Base-by-base conservation (phyloP, 441 rosid species). In the Eruca vesicaria region DNA sequence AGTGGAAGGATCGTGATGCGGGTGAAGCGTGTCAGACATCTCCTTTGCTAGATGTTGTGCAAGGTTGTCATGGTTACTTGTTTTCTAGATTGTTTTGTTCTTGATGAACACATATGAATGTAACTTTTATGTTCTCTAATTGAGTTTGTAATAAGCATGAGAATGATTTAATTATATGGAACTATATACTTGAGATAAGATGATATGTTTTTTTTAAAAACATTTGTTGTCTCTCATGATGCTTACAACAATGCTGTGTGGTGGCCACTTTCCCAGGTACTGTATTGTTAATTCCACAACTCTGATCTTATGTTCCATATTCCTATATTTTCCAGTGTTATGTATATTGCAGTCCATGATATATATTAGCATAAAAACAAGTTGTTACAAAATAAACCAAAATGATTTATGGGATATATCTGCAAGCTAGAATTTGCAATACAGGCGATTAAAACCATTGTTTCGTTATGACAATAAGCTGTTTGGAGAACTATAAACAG, bases 31-130 rank as follows among this genome's bases (percentile, higher is more conserved):
- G 97, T 79, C 96, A 90, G 74, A 89, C 93, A 0, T 78, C 87
- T 66, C 97, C 99, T 26, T 82, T 92, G 78, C 88, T 94, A 15
- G 99, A 89, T 72, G 80, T 85, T 18, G 76, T 90, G 15, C 96
- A 94, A 74, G 94, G 96, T 20, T 92, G 93, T 77, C 97, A 92
- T 61, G 71, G 81, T 75, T 92, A 92, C 82, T 76, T 89, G 89
- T 93, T 89, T 74, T 93, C 98, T 1, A 88, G 96, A 79, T 71
- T 93, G 82, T 91, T 93, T 74, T 88, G 94, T 76, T 91, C 97
- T 48, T 93, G 84, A 91, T 62, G 52, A 32, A 32, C 35, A 45
- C 52, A 23, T n/a, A n/a, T n/a, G n/a, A n/a, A n/a, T n/a, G n/a
- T n/a, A n/a, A n/a, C n/a, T n/a, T n/a, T n/a, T n/a, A n/a, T n/a